Conservation (phyloP, 2,329 filamentous ascomycete species). For the Aspergillus spinulosporus region DNA sequence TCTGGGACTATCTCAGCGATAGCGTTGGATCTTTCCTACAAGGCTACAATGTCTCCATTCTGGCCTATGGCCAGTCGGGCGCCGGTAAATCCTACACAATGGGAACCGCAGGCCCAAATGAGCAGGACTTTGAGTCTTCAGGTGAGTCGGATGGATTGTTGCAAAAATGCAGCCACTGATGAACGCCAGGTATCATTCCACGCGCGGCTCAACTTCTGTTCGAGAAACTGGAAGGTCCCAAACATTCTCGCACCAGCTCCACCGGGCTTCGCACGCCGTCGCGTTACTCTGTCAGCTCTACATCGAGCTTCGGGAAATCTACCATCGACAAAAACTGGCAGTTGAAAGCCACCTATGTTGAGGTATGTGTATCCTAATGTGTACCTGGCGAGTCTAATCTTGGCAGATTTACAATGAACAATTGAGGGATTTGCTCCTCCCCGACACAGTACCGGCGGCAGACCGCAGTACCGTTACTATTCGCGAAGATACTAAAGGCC, state of each 20-base stretch:
- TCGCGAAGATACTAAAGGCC: conserved; percentile 89
- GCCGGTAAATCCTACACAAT: conserved; percentile 98
- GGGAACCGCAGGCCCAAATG: conserved; percentile 85
- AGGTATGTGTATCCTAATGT: conserved; percentile 44
- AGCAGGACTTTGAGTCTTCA: conserved; percentile 73
- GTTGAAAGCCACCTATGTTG: conserved; percentile 88
- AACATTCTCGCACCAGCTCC: conserved; percentile 63
- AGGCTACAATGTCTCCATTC: conserved; percentile 96
- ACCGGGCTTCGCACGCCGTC: conserved; percentile 78
- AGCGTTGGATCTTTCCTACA: conserved; percentile 88
- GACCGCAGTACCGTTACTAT: conserved; percentile 85
- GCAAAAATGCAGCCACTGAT: not conserved
- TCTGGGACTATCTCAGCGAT: conserved; percentile 93
- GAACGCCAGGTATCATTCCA: conserved; percentile 80
- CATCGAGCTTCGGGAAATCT: conserved; percentile 48
- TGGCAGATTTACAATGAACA: conserved; percentile 93
- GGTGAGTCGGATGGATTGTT: conserved; percentile 57
- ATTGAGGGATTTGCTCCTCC: conserved; percentile 81
- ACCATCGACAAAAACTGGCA: conserved; percentile 75
- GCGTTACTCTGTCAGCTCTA: conserved; percentile 67
- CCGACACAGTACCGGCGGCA: conserved; percentile 66
- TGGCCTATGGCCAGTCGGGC: conserved; percentile 96
- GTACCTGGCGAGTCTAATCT: not conserved
- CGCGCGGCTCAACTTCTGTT: conserved; percentile 85
- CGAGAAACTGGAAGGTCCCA: conserved; percentile 71